phyloP scores from a whole-genome alignment of 371 early-diverging fungal genomes.

The Ecytonucleospora hepatopenaei region DNA sequence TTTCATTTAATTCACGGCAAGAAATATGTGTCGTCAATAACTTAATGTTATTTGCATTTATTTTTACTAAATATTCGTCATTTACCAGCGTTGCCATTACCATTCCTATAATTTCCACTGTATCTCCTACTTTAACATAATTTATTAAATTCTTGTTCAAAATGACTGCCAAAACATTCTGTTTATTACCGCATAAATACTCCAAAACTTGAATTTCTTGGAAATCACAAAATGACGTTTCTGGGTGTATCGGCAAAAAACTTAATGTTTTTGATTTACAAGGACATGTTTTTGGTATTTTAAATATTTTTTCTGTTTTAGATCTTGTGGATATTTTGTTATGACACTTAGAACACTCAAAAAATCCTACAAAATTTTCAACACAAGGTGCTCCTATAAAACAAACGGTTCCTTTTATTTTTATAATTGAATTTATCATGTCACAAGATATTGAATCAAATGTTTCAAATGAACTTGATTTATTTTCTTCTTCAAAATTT shows the following conservation, averaged over 20 bases:
- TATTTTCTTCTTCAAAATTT: too few species aligned
- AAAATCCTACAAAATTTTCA: constrained; percentile 21
- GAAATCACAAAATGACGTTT: constrained; percentile 31
- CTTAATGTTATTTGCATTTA: constrained; percentile 43
- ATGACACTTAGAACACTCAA: constrained; percentile 53
- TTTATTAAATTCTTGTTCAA: constrained; percentile 45
- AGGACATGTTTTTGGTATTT: constrained; percentile 36
- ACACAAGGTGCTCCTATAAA: constrained; percentile 44
- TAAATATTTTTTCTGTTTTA: constrained; percentile 31
- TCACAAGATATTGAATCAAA: constrained; percentile 2
- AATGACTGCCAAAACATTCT: constrained; percentile 38
- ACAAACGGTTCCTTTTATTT: constrained; percentile 41
- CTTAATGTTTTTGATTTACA: constrained; percentile 50
- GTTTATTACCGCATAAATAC: constrained; percentile 22
- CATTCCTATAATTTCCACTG: constrained; percentile 43
- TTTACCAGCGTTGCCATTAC: constrained; percentile 39
- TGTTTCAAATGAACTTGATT: too few species aligned
- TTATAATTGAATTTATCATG: constrained; percentile 27
- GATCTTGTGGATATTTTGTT: constrained; percentile 20
- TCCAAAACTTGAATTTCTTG: constrained; percentile 55
- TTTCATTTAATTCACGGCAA: background rate
- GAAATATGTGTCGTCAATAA: constrained; percentile 26
- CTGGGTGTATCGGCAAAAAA: constrained; percentile 19
- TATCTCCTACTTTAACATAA: constrained; percentile 52
- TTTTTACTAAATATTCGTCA: constrained; percentile 38